Evolutionary conservation across 495 filamentous ascomycete species (phyloP), one percentile per base, ranked within the genome.

Genomic region (Lophiotrema nucula): DNA sequence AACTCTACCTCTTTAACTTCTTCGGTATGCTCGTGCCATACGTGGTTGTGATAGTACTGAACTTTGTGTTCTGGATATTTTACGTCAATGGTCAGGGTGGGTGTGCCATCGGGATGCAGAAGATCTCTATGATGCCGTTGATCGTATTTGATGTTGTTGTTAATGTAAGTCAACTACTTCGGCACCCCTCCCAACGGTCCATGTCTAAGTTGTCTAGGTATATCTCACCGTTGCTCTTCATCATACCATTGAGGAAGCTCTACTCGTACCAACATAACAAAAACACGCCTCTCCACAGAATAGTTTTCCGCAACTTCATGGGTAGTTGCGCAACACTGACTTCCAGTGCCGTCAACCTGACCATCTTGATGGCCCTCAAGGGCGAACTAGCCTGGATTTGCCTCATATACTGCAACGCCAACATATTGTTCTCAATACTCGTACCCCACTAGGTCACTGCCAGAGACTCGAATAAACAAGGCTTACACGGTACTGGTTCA

Each of bases 331-430:
- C 70, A 47, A 81, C 79, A 3, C 68, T 79, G 0, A 67, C 56
- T 19, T 78, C 74, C 60, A 79, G 74, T 48, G 69, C 80, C 19
- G 71, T 77, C 73, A 82, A 82, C 64, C 67, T 82, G 6, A 72
- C 75, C 10, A 70, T 80, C 0, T 69, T 81, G 16, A 75, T 77
- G 70, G 73, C 69, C 0, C 72, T 80, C 10, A 66, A 77, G 31
- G 79, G 79, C 33, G 79, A 82, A 54, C 79, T 74, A 3, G 79
- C 74, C 25, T 82, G 79, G 79, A 73, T 81, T 11, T 82, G 75
- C 61, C 68, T 82, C 28, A 79, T 80, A 73, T 80, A 76, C 56
- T 82, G 79, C 58, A 81, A 81, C 61, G 74, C 73, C 46, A 79
- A 82, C 53, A 77, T 81, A 27, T 73, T 82, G 51, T 80, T 82